phyloP scores from a whole-genome alignment of 495 filamentous ascomycete genomes.

The Aspergillus hancockii region DNA sequence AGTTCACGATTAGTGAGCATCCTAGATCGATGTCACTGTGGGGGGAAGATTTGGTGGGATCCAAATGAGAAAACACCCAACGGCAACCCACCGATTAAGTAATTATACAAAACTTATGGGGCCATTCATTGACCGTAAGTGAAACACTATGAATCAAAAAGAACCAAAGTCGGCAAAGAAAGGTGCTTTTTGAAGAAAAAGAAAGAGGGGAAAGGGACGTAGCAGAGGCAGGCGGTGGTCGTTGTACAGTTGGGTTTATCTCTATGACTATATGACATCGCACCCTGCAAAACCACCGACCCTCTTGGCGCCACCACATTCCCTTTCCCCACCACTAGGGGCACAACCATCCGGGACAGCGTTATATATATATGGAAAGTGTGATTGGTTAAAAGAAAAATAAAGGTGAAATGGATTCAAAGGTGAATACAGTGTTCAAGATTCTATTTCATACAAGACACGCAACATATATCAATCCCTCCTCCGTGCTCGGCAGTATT shows the following conservation, averaged over 20 bases:
- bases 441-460: slow-evolving; percentile 43
- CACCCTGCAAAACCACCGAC: background rate
- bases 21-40: slow-evolving; percentile 37
- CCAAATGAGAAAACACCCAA: background rate
- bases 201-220: background rate
- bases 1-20: slow-evolving; percentile 21
- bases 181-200: background rate
- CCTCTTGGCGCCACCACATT: background rate
- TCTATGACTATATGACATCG: slow-evolving; percentile 1
- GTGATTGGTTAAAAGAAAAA: background rate
- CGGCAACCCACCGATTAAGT: slow-evolving; percentile 14
- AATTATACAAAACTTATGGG: background rate
- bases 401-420: slow-evolving; percentile 22
- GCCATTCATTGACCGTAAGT: background rate
- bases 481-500: slow-evolving; percentile 14
- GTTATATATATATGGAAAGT: too few species aligned
- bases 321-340: background rate
- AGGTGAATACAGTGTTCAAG: slow-evolving; percentile 19
- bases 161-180: background rate
- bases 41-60: slow-evolving; percentile 11
- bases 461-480: slow-evolving; percentile 13
- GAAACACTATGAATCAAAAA: background rate
- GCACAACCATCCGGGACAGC: background rate
- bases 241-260: background rate
- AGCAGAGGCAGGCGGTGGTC: background rate